phyloP scores from a whole-genome alignment of 768 basidiomycete genomes.

The Suillus subluteus region DNA sequence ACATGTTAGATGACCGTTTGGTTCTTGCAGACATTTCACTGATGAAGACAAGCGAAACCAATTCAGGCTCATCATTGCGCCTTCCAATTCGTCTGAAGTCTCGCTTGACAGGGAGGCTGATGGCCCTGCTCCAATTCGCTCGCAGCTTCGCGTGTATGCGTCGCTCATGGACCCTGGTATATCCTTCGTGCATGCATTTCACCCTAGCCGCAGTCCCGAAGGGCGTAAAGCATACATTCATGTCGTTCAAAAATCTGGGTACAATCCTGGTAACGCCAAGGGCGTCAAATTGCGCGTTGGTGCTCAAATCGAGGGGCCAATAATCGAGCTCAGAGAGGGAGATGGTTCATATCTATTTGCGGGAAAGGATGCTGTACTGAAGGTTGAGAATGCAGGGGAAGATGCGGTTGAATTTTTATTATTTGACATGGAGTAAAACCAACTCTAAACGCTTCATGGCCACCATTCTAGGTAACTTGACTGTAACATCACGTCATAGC shows the following conservation, averaged over 20 bases:
- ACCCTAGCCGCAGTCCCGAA: conserved; percentile 31
- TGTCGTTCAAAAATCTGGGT: conserved; percentile 83
- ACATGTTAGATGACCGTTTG: neutral
- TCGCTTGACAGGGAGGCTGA: conserved; percentile 59
- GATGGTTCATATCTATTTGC: conserved; percentile 81
- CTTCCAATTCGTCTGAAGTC: conserved; percentile 62
- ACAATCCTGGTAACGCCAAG: conserved; percentile 56
- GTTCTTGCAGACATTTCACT: conserved; percentile 58
- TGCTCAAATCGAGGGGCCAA: conserved; percentile 40
- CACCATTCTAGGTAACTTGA: neutral
- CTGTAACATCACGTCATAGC: neutral
- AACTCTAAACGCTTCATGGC: neutral
- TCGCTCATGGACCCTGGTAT: conserved; percentile 65
- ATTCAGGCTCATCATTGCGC: conserved; percentile 78
- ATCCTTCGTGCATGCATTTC: conserved; percentile 55
- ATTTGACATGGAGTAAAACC: conserved; percentile 68
- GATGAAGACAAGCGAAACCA: conserved; percentile 82
- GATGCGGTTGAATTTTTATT: conserved; percentile 72
- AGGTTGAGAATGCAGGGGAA: conserved; percentile 68
- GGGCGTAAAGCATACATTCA: conserved; percentile 79
- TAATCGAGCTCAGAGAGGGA: conserved; percentile 74
- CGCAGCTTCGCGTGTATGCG: conserved; percentile 71
- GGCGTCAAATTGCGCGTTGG: conserved; percentile 65
- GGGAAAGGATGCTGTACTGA: conserved; percentile 36
- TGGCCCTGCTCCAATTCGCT: conserved; percentile 84